phyloP scores from a whole-genome alignment of 352 stramenopile genomes.

The Phytophthora ramorum region DNA sequence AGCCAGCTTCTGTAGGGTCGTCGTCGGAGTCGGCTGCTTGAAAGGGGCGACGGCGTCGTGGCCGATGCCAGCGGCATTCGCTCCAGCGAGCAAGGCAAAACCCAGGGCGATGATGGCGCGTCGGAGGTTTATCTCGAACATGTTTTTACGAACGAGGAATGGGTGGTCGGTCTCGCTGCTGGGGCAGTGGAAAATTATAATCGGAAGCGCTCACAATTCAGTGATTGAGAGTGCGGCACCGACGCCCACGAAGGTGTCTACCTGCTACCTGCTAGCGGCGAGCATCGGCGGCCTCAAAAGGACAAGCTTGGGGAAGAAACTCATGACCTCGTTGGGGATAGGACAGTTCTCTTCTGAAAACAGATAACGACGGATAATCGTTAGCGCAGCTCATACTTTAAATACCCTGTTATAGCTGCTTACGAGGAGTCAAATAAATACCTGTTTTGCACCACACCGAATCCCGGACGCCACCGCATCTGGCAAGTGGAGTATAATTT shows the following conservation, averaged over 20 bases:
- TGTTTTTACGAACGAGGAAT: background rate
- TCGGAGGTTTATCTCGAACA: constrained; percentile 8
- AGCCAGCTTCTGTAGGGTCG: constrained; percentile 4
- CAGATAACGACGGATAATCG: no score
- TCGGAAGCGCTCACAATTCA: background rate
- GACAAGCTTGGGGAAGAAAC: background rate
- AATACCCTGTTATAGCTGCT: no score
- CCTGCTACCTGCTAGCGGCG: background rate
- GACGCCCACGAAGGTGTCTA: constrained; percentile 16
- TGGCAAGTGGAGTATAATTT: no score
- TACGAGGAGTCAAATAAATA: no score
- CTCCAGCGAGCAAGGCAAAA: constrained; percentile 1
- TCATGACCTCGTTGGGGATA: no score
- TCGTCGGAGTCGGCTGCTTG: constrained; percentile 12
- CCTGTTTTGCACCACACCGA: no score
- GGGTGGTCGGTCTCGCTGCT: background rate
- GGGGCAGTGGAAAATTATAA: constrained; percentile 10
- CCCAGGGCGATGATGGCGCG: background rate
- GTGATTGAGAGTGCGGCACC: background rate
- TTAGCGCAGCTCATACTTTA: no score
- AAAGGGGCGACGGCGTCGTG: constrained; percentile 26
- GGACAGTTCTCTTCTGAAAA: no score
- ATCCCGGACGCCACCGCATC: no score
- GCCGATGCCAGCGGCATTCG: constrained; percentile 19
- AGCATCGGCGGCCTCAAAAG: background rate